A percentile compares a stretch with the other conserved stretches of the same genome.
Evolutionary conservation across 2,329 filamentous ascomycete species (phyloP).

Genomic region (Cladosporium halotolerans): DNA sequence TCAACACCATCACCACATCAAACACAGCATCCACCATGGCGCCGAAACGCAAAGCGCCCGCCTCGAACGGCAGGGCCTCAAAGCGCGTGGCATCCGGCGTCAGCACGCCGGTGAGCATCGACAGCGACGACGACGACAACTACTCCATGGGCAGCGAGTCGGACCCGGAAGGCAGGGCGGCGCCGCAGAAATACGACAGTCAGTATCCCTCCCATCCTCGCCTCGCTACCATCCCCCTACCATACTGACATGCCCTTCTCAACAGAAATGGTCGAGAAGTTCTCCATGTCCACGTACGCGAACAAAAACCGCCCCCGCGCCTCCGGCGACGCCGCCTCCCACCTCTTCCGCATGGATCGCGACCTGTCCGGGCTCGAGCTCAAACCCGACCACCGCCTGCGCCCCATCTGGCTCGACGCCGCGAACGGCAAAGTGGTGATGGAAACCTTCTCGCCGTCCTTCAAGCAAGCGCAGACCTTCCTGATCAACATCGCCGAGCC

Average conservation of each 20-base stretch:
- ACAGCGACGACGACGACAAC: slow-evolving; percentile 47
- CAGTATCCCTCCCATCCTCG: slow-evolving; percentile 16
- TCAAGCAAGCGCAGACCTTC: slow-evolving; percentile 84
- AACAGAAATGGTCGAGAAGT: slow-evolving; percentile 44
- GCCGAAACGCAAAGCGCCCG: slow-evolving; percentile 35
- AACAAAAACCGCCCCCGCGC: slow-evolving; percentile 33
- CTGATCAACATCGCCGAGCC: slow-evolving; percentile 94
- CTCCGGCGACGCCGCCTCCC: slow-evolving; percentile 49
- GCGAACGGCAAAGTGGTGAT: slow-evolving; percentile 80
- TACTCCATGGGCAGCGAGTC: slow-evolving; percentile 41
- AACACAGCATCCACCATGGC: slow-evolving; percentile 24
- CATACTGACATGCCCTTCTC: background rate
- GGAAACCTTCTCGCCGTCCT: slow-evolving; percentile 87
- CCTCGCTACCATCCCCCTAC: too few species aligned
- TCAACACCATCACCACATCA: background rate
- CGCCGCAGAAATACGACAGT: slow-evolving; percentile 36
- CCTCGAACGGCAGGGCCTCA: slow-evolving; percentile 26
- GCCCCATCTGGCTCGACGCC: slow-evolving; percentile 91
- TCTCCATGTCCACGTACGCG: slow-evolving; percentile 47
- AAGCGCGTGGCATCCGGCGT: slow-evolving; percentile 36
- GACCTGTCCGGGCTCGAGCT: slow-evolving; percentile 79
- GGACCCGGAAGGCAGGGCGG: slow-evolving; percentile 15
- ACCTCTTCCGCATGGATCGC: slow-evolving; percentile 50
- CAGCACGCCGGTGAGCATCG: slow-evolving; percentile 40
- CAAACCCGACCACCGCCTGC: slow-evolving; percentile 82